phyloP scores from a whole-genome alignment of 345 rosid genomes.

The Linum usitatissimum region DNA sequence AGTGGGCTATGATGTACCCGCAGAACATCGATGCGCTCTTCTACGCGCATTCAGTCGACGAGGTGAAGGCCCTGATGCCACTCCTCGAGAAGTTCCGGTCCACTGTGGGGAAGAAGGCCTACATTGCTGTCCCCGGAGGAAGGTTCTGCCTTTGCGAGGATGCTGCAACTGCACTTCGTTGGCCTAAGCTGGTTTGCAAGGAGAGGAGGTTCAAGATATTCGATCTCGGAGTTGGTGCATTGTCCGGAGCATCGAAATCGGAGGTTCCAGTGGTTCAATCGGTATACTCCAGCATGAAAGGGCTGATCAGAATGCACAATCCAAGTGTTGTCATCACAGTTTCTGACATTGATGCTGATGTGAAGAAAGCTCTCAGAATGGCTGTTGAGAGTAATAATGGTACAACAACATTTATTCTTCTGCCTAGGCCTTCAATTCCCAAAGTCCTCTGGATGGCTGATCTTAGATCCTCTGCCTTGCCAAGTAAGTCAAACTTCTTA shows the following conservation, averaged over 20 bases:
- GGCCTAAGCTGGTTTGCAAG: conserved; percentile 71
- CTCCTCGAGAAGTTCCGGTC: conserved; percentile 75
- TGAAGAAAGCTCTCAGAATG: conserved; percentile 88
- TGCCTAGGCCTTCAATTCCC: conserved; percentile 62
- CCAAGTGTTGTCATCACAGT: conserved; percentile 85
- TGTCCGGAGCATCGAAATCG: conserved; percentile 55
- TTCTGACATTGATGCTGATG: conserved; percentile 54
- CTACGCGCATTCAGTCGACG: conserved; percentile 75
- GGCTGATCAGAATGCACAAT: conserved; percentile 77
- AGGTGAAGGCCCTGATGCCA: conserved; percentile 61
- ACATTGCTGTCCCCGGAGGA: conserved; percentile 76
- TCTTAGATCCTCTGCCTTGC: conserved; percentile 82
- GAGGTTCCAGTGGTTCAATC: conserved; percentile 87
- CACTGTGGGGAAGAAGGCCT: conserved; percentile 82
- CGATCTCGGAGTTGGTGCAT: conserved; percentile 57
- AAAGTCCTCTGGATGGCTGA: conserved; percentile 98
- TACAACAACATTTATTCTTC: conserved; percentile 44
- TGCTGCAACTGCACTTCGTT: conserved; percentile 56
- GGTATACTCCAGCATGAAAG: conserved; percentile 86
- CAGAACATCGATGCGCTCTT: conserved; percentile 88
- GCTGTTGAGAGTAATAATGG: conserved; percentile 50
- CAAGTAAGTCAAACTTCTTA: conserved; percentile 45
- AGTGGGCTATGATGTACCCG: conserved; percentile 95
- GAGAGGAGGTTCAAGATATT: conserved; percentile 87
- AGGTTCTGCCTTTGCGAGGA: conserved; percentile 73